Evolutionary conservation across 2,329 filamentous ascomycete genomes (phyloP).

Genomic region (Madurella fahalii): DNA sequence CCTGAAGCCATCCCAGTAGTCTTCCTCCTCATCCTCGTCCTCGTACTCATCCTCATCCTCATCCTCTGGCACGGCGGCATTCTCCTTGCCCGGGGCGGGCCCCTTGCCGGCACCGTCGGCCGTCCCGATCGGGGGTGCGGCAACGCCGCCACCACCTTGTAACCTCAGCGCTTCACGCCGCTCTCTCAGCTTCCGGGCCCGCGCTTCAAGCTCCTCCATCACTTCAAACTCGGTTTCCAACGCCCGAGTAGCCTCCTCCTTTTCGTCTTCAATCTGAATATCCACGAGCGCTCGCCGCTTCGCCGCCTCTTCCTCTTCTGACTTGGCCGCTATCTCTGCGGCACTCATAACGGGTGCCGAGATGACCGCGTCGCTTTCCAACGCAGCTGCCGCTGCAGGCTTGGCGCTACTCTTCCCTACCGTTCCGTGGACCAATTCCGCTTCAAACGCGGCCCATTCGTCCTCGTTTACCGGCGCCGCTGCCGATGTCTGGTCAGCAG

Average conservation of each 20-base stretch:
- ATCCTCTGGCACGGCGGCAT: conserved; percentile 27
- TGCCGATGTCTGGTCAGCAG: conserved; percentile 6
- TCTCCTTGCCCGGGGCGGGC: conserved; percentile 31
- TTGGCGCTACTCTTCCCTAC: conserved; percentile 16
- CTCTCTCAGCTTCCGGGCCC: conserved; percentile 65
- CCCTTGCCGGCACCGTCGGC: conserved; percentile 26
- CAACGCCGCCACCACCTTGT: conserved; percentile 30
- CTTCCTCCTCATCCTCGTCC: conserved; percentile 43
- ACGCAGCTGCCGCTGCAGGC: conserved; percentile 9
- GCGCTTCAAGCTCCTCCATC: conserved; percentile 73
- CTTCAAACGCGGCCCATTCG: conserved; percentile 84
- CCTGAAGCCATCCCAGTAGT: conserved; percentile 59
- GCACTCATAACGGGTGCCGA: conserved; percentile 64
- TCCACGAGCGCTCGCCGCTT: conserved; percentile 54
- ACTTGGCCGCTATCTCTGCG: conserved; percentile 53
- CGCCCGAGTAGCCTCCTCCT: conserved; percentile 69
- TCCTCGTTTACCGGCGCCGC: conserved; percentile 59
- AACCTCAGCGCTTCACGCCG: conserved; percentile 59
- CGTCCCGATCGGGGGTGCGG: conserved; percentile 16
- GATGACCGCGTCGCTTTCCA: conserved; percentile 54
- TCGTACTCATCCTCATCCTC: conserved; percentile 35
- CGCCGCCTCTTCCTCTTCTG: conserved; percentile 47
- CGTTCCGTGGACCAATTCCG: conserved; percentile 59
- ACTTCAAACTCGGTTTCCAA: conserved; percentile 77
- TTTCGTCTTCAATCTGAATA: conserved; percentile 58